A percentile compares a stretch with the other conserved stretches of the same genome.
Evolutionary conservation across 106 monocot species (phyloP).

Genomic region (Dendrobium chrysotoxum): DNA sequence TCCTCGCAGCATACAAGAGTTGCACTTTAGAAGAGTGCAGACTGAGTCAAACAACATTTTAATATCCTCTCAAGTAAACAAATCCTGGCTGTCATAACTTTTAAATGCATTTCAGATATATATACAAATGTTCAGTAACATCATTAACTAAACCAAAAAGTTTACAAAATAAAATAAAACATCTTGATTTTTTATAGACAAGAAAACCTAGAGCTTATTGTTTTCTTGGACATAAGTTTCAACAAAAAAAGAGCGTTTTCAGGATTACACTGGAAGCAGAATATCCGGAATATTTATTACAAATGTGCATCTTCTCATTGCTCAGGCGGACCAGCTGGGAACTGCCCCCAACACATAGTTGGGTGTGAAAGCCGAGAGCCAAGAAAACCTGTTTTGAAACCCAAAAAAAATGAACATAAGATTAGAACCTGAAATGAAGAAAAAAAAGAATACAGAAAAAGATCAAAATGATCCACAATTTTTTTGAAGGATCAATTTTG

Average conservation of each 20-base stretch:
- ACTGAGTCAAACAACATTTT: neutral
- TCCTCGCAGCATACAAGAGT: too few relatives aligned
- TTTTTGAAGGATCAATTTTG: too few relatives aligned
- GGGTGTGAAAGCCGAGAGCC: conserved; percentile 24
- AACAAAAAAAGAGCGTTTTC: neutral
- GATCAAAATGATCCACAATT: too few relatives aligned
- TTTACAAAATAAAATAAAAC: neutral
- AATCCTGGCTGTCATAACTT: neutral
- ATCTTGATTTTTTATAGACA: neutral
- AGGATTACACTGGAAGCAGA: neutral
- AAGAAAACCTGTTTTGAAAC: conserved; percentile 20
- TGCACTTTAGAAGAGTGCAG: too few relatives aligned
- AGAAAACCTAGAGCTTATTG: neutral
- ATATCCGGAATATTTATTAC: neutral
- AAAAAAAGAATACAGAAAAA: neutral
- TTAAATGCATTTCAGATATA: neutral
- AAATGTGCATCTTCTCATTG: conserved; percentile 10
- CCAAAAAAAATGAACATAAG: neutral
- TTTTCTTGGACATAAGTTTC: neutral
- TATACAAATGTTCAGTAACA: neutral
- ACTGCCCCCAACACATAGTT: conserved; percentile 41
- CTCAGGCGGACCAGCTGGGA: conserved; percentile 43
- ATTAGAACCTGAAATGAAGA: neutral
- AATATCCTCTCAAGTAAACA: neutral
- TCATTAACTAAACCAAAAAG: neutral